Evolutionary conservation across 345 rosid genomes (phyloP), one percentile per base, ranked within the genome.

Genomic region (Isatis tinctoria): DNA sequence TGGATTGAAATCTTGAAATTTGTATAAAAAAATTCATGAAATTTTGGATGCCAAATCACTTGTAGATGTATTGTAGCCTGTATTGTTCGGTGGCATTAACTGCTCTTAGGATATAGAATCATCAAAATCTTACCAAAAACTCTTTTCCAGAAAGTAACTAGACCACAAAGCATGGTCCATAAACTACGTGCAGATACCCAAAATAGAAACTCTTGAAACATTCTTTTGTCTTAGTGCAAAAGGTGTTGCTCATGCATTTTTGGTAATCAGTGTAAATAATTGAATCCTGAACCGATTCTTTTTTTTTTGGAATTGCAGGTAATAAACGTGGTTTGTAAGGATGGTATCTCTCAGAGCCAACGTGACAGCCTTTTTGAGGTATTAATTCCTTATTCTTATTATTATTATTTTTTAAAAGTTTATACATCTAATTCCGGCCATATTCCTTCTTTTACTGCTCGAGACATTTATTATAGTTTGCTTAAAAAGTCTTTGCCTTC

Each of bases 271-370:
- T 52, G 44, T 60, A 39, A 39, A 35, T 56, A 40, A 52, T 60
- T 51, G 43, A 39, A 2, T 65, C 44, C 40, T 56, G 36, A 52
- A 26, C 54, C 68, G 4, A 10, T 26, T 17, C 37, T 39, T 5
- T 18, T 14, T 14, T 70, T 10, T 73, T 66, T 18, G 58, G 32
- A 2, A 39, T 69, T 75, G 82, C 92, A 95, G 99, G 97, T 83
- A 30, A 77, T 88, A 40, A 93, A 95, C 75, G 84, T 92, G 18
- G 79, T 83, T 69, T 80, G 85, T 74, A 86, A 90, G 84, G 89
- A 84, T 9, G 88, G 87, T 20, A 82, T 87, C 30, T 45, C 87
- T 13, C 85, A 87, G 52, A 81, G 82, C 57, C 90, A 95, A 59
- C 76, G 69, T 32, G 85, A 71, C 62, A 85, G 83, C 74, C 64